A percentile compares a stretch with the other conserved stretches of the same genome.
These are phyloP conservation scores for Wickerhamiella parazyma DNA, from an alignment of 805 yeast genomes.

Conservation along the genomic window DNA sequence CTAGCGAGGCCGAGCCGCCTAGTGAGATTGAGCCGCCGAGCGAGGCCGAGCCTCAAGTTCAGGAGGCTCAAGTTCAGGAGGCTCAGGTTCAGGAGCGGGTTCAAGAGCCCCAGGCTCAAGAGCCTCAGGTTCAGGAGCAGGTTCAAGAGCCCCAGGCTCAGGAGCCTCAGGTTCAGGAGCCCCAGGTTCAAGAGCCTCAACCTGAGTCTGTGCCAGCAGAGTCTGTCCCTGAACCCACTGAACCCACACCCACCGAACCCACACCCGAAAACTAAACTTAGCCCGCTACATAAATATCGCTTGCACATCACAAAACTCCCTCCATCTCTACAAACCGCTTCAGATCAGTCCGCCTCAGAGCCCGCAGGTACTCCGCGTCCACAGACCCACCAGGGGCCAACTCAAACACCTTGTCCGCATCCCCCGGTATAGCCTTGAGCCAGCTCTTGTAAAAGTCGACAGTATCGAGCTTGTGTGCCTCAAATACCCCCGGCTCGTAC, in stretches of 20 bases:
- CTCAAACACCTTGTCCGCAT: conserved; percentile 12
- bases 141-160: neutral
- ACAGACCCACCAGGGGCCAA: conserved; percentile 11
- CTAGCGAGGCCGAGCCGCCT: neutral
- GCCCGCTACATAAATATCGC: neutral
- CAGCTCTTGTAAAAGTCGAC: conserved; percentile 5
- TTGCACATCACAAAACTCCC: neutral
- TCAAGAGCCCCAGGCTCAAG: too few species aligned
- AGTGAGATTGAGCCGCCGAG: conserved; percentile 8
- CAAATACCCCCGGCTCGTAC: conserved; percentile 8
- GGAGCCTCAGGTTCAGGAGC: too few species aligned
- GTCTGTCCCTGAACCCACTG: too few species aligned
- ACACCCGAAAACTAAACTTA: too few species aligned
- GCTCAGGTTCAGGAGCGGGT: too few species aligned
- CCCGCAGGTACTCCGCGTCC: conserved; percentile 10
- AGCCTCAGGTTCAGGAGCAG: too few species aligned
- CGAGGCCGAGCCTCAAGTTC: conserved; percentile 1
- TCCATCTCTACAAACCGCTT: conserved; percentile 12
- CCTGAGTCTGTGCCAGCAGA: too few species aligned
- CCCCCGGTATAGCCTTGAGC: conserved; percentile 10
- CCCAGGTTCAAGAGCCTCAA: too few species aligned
- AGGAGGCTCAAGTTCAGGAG: too few species aligned
- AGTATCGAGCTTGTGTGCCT: neutral
- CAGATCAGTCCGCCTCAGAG: conserved; percentile 12
- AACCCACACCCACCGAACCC: too few species aligned